Conservation (phyloP, 2,329 filamentous ascomycete genomes). For the Paecilomyces variotii region DNA sequence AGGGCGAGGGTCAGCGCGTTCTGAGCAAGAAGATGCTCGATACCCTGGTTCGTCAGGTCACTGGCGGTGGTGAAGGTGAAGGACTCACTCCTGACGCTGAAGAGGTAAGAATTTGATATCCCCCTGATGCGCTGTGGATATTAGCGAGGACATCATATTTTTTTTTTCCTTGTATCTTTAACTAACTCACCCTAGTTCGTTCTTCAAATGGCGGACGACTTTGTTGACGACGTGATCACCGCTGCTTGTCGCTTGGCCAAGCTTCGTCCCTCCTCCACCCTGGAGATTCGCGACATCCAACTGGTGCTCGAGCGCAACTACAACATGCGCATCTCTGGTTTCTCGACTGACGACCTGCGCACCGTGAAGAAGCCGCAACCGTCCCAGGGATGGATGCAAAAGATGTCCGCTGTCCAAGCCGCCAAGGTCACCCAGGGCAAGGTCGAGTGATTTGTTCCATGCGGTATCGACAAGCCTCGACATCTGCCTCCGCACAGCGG, state of each 20-base stretch:
- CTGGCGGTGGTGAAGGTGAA: slow-evolving; percentile 68
- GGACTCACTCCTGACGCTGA: slow-evolving; percentile 85
- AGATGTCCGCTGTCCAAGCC: slow-evolving; percentile 94
- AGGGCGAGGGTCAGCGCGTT: slow-evolving; percentile 85
- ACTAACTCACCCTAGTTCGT: slow-evolving; percentile 54
- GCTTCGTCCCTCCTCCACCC: slow-evolving; percentile 77
- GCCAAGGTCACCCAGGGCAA: slow-evolving; percentile 60
- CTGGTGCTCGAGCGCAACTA: slow-evolving; percentile 76
- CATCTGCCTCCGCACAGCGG: background rate
- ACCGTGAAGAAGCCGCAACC: slow-evolving; percentile 92
- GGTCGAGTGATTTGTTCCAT: slow-evolving; percentile 20
- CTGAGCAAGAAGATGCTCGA: slow-evolving; percentile 98
- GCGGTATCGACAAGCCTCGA: background rate
- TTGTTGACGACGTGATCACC: slow-evolving; percentile 84
- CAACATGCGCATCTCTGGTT: slow-evolving; percentile 89
- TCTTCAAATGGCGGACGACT: slow-evolving; percentile 82
- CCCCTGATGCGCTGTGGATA: background rate
- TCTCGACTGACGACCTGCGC: slow-evolving; percentile 86
- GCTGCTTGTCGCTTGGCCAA: slow-evolving; percentile 87
- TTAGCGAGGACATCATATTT: background rate
- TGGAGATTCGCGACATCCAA: slow-evolving; percentile 83
- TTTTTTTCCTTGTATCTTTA: background rate
- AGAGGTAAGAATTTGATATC: slow-evolving; percentile 56
- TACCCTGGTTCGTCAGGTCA: slow-evolving; percentile 88
- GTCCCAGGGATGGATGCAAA: slow-evolving; percentile 80